Conservation (phyloP, 1,284 basidiomycete genomes). For the Gomphus bonarii region DNA sequence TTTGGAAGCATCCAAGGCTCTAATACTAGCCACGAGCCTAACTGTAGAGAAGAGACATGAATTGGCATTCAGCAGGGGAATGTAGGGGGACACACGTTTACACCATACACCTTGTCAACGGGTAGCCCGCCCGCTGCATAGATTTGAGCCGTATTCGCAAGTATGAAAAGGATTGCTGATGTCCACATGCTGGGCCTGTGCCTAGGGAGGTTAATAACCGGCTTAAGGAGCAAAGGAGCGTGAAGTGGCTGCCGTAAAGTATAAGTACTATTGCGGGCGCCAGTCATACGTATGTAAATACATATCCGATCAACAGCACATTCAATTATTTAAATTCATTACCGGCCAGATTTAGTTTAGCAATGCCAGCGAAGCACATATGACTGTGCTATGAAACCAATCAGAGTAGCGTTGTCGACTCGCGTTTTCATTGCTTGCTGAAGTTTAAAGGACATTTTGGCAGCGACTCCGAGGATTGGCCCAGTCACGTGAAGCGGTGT, state of each 20-base stretch:
- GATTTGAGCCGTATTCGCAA: neutral
- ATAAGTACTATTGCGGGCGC: neutral
- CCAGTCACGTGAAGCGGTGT: too few relatives aligned
- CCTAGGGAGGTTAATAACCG: neutral
- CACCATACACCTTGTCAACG: conserved; percentile 46
- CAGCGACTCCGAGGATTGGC: too few relatives aligned
- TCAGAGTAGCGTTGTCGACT: too few relatives aligned
- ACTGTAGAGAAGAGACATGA: conserved; percentile 1
- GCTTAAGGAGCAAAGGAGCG: neutral
- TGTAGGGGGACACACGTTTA: conserved; percentile 28
- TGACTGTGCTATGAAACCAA: too few relatives aligned
- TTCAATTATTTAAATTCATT: neutral
- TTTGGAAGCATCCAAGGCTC: conserved; percentile 64
- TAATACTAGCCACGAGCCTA: conserved; percentile 43
- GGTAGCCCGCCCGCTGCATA: neutral
- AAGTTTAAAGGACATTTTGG: too few relatives aligned
- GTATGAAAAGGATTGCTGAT: neutral
- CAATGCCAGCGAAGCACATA: too few relatives aligned
- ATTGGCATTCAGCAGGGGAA: conserved; percentile 5
- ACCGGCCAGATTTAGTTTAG: neutral
- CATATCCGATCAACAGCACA: neutral
- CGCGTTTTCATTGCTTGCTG: too few relatives aligned
- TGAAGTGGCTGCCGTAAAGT: neutral
- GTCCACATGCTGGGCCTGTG: neutral
- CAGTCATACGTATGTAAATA: neutral